Conservation (phyloP, 805 yeast genomes). For the Phaffomyces opuntiae region DNA sequence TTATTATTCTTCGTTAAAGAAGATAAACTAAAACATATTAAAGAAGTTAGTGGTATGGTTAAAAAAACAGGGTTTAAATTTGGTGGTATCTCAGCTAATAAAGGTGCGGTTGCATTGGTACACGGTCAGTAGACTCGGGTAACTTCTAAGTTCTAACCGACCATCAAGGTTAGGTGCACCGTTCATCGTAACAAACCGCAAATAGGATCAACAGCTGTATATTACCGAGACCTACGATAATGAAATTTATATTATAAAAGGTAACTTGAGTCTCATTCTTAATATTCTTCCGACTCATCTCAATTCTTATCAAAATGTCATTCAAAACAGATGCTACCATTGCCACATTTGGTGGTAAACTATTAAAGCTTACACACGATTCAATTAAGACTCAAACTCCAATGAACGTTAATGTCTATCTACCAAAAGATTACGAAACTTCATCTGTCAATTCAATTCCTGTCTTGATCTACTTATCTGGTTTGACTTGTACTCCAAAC, state of each 20-base stretch:
- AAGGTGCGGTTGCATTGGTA: slow-evolving; percentile 79
- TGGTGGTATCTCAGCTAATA: slow-evolving; percentile 81
- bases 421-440: slow-evolving; percentile 50
- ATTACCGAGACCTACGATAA: neutral
- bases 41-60: slow-evolving; percentile 59
- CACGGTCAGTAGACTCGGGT: too few relatives aligned
- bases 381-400: slow-evolving; percentile 57
- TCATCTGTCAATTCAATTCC: slow-evolving; percentile 43
- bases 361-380: slow-evolving; percentile 68
- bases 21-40: slow-evolving; percentile 42
- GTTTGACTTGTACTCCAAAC: slow-evolving; percentile 89
- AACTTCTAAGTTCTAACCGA: too few relatives aligned
- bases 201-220: slow-evolving; percentile 1
- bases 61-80: slow-evolving; percentile 91
- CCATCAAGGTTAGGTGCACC: too few relatives aligned
- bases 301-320: slow-evolving; percentile 5
- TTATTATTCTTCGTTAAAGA: slow-evolving; percentile 61
- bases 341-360: slow-evolving; percentile 63
- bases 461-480: slow-evolving; percentile 73
- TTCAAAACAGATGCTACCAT: slow-evolving; percentile 23
- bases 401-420: slow-evolving; percentile 79
- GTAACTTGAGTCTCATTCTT: neutral
- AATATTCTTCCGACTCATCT: neutral
- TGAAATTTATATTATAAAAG: neutral
- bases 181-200: neutral